phyloP scores from a whole-genome alignment of 371 early-diverging fungal genomes.

The Apophysomyces trapeziformis region DNA sequence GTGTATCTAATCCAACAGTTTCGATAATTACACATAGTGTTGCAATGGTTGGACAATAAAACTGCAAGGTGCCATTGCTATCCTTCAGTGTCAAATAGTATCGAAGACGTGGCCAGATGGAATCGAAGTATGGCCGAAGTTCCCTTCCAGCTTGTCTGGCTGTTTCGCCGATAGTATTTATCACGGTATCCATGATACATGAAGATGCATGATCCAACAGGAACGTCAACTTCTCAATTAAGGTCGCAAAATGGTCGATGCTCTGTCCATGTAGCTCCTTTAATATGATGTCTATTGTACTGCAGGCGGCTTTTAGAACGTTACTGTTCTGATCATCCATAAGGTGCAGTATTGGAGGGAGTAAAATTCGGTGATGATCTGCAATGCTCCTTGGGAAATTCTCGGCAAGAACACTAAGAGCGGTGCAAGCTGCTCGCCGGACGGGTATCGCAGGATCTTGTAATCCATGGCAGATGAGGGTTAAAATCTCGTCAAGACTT shows the following conservation, averaged over 20 bases:
- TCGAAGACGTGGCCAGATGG: slow-evolving; percentile 70
- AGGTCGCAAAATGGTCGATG: slow-evolving; percentile 71
- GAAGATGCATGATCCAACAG: slow-evolving; percentile 66
- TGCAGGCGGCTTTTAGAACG: slow-evolving; percentile 78
- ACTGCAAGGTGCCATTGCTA: slow-evolving; percentile 62
- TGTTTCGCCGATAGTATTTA: slow-evolving; percentile 84
- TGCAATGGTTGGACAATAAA: slow-evolving; percentile 86
- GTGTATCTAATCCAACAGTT: slow-evolving; percentile 81
- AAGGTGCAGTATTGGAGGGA: slow-evolving; percentile 81
- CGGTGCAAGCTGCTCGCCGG: slow-evolving; percentile 86
- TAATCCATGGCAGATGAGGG: slow-evolving; percentile 74
- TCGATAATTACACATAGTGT: slow-evolving; percentile 82
- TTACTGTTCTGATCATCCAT: slow-evolving; percentile 70
- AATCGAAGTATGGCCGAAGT: slow-evolving; percentile 78
- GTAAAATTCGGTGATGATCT: slow-evolving; percentile 72
- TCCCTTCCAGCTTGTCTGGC: slow-evolving; percentile 77
- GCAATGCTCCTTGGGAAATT: slow-evolving; percentile 80
- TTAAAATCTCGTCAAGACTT: slow-evolving; percentile 71
- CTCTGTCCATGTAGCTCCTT: slow-evolving; percentile 78
- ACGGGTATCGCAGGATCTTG: slow-evolving; percentile 78
- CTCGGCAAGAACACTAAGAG: slow-evolving; percentile 79
- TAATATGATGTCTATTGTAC: slow-evolving; percentile 82
- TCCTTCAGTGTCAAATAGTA: slow-evolving; percentile 70
- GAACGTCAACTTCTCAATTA: slow-evolving; percentile 80
- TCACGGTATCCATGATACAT: slow-evolving; percentile 69